phyloP scores from a whole-genome alignment of 352 stramenopile genomes.

The Globisporangium middletonii region DNA sequence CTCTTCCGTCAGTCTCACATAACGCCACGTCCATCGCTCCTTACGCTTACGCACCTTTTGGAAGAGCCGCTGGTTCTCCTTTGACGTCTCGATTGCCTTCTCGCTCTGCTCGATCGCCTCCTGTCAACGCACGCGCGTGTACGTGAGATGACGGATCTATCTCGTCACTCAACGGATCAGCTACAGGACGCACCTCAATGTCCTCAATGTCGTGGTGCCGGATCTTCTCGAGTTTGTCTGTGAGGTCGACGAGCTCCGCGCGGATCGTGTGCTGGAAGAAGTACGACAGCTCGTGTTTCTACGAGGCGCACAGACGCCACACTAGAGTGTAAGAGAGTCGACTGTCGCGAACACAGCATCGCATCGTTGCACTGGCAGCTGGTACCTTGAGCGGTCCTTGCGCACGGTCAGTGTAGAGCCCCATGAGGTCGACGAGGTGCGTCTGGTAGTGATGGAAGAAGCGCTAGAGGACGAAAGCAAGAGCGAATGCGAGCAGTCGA shows the following conservation, averaged over 20 bases:
- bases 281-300: constrained; percentile 62
- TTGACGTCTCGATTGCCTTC: constrained; percentile 41
- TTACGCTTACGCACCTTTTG: constrained; percentile 24
- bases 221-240: constrained; percentile 54
- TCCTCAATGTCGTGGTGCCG: constrained; percentile 46
- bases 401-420: constrained; percentile 59
- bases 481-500: constrained; percentile 2
- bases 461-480: constrained; percentile 19
- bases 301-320: not conserved
- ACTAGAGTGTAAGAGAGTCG: not conserved
- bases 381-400: constrained; percentile 52
- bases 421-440: constrained; percentile 63
- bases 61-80: constrained; percentile 50
- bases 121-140: not conserved
- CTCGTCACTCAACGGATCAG: not conserved
- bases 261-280: constrained; percentile 62
- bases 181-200: constrained; percentile 25
- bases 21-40: too few relatives aligned
- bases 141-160: not conserved
- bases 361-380: not conserved
- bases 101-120: constrained; percentile 56
- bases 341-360: too few relatives aligned
- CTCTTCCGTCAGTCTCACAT: not conserved
- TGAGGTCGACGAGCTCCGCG: constrained; percentile 42
- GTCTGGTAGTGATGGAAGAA: constrained; percentile 75